Conservation (phyloP, 2,329 filamentous ascomycete genomes). For the Colletotrichum theobromicola region DNA sequence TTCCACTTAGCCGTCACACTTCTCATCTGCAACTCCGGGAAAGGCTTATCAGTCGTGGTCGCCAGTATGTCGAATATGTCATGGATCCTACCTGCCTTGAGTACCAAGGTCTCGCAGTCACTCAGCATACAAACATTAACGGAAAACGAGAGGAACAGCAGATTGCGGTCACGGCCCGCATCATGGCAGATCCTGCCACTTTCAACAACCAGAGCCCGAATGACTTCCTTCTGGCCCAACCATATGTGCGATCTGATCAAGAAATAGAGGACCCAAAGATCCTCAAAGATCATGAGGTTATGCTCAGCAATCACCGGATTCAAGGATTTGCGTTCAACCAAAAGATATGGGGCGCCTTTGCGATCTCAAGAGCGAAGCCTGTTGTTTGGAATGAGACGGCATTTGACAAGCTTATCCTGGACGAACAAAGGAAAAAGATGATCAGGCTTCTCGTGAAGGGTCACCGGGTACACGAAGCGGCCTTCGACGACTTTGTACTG, state of each 20-base stretch:
- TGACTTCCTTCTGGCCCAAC: background rate
- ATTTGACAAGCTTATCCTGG: background rate
- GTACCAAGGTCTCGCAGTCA: background rate
- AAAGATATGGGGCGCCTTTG: background rate
- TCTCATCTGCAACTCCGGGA: background rate
- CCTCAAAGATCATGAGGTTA: background rate
- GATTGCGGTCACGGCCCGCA: background rate
- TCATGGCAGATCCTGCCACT: background rate
- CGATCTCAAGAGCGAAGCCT: background rate
- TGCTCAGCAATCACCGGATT: background rate
- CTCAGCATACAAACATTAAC: background rate
- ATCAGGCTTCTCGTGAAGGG: background rate
- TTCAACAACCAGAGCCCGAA: background rate
- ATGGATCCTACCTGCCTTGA: background rate
- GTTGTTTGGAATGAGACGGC: background rate
- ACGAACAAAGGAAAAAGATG: background rate
- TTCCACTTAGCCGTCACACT: background rate
- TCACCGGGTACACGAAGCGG: background rate
- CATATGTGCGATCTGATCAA: background rate
- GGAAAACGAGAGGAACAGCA: background rate
- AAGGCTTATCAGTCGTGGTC: background rate
- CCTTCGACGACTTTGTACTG: slow-evolving; percentile 41
- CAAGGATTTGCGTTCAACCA: background rate
- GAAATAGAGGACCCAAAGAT: background rate
- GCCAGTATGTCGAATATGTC: background rate